Base-by-base conservation (phyloP, 257 asterid species). In the Solanum pinnatisectum region DNA sequence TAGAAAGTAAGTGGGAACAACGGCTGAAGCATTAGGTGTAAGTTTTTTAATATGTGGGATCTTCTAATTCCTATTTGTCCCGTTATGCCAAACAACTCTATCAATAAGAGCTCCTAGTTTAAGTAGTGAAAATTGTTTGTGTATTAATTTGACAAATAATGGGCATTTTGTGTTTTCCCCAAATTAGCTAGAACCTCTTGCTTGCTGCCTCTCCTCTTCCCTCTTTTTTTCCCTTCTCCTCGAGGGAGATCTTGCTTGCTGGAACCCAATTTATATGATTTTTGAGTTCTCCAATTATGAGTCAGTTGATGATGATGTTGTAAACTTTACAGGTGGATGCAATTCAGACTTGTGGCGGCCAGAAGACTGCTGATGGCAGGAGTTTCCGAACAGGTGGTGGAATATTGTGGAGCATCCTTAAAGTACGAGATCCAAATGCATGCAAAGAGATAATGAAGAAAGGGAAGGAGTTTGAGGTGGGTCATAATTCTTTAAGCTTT, bases 281-380 rank as follows among this genome's bases (percentile, higher is more conserved):
- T 44, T 37, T 27, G 15, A 27, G 85, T 79, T 79, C 59, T 46
- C 37, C 67, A 79, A 27, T 79, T 79, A 10, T 79, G 67, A 79
- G 16, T 44, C 27, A 79, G 40, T 18, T 79, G 40, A 46, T 79
- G 39, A 79, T 79, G 27, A 4, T 79, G 67, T 23, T 7, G 27
- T 46, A 27, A 79, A 79, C 72, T 63, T 23, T 92, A 89, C 91
- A 96, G 99, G 99, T 97, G 84, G 98, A 96, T 86, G 99, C 98
- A 76, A 94, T 97, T 90, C 99, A 93, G 92, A 93, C 94, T 71
- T 96, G 98, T 93, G 99, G 99, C 39, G 97, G 99, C 46, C 98
- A 97, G 91, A 95, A 94, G 92, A 95, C 97, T 46, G 88, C 90
- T 18, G 98, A 94, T 91, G 98, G 98, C 35, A 88, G 87, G 87